A percentile compares a stretch with the other conserved stretches of the same genome.
Evolutionary conservation across 768 basidiomycete species (phyloP).

Genomic region (Macrolepiota dolichaula): DNA sequence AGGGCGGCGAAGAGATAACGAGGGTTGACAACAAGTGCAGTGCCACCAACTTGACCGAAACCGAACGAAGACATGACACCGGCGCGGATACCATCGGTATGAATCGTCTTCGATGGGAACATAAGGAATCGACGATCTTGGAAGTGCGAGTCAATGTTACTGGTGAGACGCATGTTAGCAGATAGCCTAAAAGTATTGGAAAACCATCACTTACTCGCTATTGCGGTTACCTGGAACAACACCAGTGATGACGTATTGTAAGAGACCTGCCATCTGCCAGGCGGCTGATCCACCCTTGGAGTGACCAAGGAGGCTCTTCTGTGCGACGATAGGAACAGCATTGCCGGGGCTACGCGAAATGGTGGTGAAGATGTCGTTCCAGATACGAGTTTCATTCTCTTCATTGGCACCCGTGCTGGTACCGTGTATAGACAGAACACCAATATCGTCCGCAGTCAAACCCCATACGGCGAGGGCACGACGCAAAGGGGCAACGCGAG

Average conservation of each 20-base stretch:
- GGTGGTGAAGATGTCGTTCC: constrained; percentile 91
- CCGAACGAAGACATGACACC: constrained; percentile 96
- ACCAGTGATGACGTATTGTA: constrained; percentile 82
- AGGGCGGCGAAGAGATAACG: constrained; percentile 86
- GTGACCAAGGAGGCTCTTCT: constrained; percentile 96
- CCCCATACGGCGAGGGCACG: constrained; percentile 98
- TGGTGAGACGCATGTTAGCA: constrained; percentile 24
- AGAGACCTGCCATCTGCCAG: constrained; percentile 92
- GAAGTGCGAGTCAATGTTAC: constrained; percentile 93
- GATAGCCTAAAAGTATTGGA: not conserved
- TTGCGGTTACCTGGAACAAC: constrained; percentile 95
- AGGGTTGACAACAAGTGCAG: constrained; percentile 84
- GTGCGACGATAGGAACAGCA: constrained; percentile 95
- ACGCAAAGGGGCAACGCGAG: constrained; percentile 85
- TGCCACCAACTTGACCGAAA: constrained; percentile 98
- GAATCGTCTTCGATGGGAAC: constrained; percentile 96
- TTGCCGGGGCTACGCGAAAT: constrained; percentile 91
- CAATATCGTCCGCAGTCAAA: constrained; percentile 88
- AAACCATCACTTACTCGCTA: constrained; percentile 70
- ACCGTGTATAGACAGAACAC: constrained; percentile 85
- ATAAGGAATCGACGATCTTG: constrained; percentile 85
- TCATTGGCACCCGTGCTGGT: constrained; percentile 90
- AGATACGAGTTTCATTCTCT: constrained; percentile 96
- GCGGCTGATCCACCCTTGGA: constrained; percentile 99
- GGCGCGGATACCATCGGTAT: constrained; percentile 88